phyloP scores from a whole-genome alignment of 768 basidiomycete genomes.

The Leccinum pellstonianum region DNA sequence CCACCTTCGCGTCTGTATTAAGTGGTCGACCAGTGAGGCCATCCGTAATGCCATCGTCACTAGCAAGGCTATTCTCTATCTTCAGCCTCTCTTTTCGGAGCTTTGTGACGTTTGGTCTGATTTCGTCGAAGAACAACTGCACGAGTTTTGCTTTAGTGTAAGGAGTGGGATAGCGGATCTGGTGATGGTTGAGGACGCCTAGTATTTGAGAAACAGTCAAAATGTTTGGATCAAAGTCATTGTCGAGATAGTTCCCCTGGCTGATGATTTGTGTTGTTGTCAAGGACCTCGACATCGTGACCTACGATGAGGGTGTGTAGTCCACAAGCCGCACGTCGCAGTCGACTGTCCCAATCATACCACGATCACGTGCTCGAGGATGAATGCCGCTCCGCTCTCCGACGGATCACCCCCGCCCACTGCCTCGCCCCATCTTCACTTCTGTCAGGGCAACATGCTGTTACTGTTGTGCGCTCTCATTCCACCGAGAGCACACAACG shows the following conservation, averaged over 20 bases:
- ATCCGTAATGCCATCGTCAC: constrained; percentile 80
- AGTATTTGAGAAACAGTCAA: constrained; percentile 82
- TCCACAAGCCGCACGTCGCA: not conserved
- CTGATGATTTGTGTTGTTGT: constrained; percentile 77
- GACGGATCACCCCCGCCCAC: too few relatives aligned
- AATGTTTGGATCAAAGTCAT: constrained; percentile 68
- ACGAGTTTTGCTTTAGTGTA: constrained; percentile 79
- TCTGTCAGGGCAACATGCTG: too few relatives aligned
- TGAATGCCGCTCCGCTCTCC: too few relatives aligned
- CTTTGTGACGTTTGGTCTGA: constrained; percentile 56
- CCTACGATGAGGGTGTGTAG: constrained; percentile 10
- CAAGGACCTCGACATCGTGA: constrained; percentile 62
- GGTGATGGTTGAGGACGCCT: constrained; percentile 75
- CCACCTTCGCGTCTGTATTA: constrained; percentile 47
- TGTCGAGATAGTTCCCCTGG: constrained; percentile 75
- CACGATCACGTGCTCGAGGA: constrained; percentile 23
- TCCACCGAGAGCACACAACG: too few relatives aligned
- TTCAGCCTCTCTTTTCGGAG: constrained; percentile 64
- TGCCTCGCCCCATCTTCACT: too few relatives aligned
- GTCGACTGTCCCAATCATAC: constrained; percentile 1
- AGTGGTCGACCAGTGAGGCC: constrained; percentile 78
- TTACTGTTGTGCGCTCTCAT: too few relatives aligned
- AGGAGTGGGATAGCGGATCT: constrained; percentile 68
- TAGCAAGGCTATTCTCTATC: constrained; percentile 68
- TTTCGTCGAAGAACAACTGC: constrained; percentile 73